Evolutionary conservation across 805 yeast species (phyloP).

Genomic region (Teunomyces cretensis): DNA sequence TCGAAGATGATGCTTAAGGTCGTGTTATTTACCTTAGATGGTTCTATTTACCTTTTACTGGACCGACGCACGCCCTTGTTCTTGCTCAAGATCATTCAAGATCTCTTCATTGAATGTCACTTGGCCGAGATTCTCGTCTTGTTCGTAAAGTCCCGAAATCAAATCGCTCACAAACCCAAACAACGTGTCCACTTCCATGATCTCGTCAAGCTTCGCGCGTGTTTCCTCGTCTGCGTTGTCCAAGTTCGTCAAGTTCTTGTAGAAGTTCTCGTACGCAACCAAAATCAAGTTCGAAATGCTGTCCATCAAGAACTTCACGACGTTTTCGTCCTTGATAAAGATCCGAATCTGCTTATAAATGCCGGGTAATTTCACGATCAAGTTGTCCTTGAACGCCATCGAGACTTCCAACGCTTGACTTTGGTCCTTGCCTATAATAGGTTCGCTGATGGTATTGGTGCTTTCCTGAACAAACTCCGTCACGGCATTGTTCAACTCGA

Average conservation of each 20-base stretch:
- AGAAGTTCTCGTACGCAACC: constrained; percentile 56
- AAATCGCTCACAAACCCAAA: constrained; percentile 47
- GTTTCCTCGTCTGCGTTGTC: constrained; percentile 21
- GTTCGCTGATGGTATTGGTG: constrained; percentile 45
- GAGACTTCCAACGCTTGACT: constrained; percentile 30
- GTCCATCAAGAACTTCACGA: constrained; percentile 29
- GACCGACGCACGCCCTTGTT: background rate
- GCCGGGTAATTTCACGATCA: constrained; percentile 57
- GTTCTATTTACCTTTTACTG: background rate
- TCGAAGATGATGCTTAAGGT: constrained; percentile 51
- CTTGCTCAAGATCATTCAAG: constrained; percentile 19
- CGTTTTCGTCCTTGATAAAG: constrained; percentile 58
- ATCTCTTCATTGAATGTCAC: constrained; percentile 26
- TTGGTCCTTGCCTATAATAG: constrained; percentile 24
- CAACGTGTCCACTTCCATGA: constrained; percentile 67
- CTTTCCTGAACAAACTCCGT: constrained; percentile 62
- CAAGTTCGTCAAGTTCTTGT: constrained; percentile 29
- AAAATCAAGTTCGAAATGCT: constrained; percentile 49
- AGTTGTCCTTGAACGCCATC: constrained; percentile 45
- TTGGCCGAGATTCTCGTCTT: constrained; percentile 10
- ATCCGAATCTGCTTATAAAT: constrained; percentile 49
- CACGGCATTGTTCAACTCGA: constrained; percentile 69
- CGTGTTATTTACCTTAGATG: no score
- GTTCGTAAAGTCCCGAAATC: constrained; percentile 21
- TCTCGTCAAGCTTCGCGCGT: constrained; percentile 35